phyloP scores from a whole-genome alignment of 2,329 filamentous ascomycete genomes.

The Blastomyces percursus region DNA sequence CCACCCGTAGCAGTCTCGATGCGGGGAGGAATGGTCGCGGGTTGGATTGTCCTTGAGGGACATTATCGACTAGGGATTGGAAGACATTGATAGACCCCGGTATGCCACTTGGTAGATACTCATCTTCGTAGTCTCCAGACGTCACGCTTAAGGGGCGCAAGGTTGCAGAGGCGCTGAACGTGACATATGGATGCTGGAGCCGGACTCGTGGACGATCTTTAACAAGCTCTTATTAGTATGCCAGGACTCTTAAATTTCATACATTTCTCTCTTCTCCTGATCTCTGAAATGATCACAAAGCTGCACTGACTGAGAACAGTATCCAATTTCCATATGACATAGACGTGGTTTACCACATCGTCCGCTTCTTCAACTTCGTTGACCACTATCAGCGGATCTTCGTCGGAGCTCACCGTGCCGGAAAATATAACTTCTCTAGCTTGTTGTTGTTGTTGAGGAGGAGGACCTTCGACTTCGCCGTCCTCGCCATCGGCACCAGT shows the following conservation, averaged over 20 bases:
- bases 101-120: conserved; percentile 44
- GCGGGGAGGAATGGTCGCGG: conserved; percentile 47
- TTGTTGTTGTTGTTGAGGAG: conserved; percentile 18
- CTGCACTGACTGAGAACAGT: conserved; percentile 30
- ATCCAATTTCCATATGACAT: conserved; percentile 36
- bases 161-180: conserved; percentile 42
- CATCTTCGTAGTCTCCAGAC: conserved; percentile 34
- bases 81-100: conserved; percentile 49
- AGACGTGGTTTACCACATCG: conserved; percentile 30
- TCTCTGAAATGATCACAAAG: not conserved
- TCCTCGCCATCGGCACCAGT: conserved; percentile 32
- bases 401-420: conserved; percentile 26
- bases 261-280: not conserved
- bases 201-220: conserved; percentile 40
- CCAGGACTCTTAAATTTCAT: not conserved
- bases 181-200: conserved; percentile 45
- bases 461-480: conserved; percentile 16
- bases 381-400: conserved; percentile 36
- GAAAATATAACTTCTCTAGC: conserved; percentile 36
- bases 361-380: conserved; percentile 33
- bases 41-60: conserved; percentile 33
- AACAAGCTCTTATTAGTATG: not conserved
- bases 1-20: conserved; percentile 45
- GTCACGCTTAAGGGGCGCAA: conserved; percentile 34
- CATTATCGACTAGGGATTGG: conserved; percentile 41